Percentiles rank a stretch among this genome's conserved stretches.
phyloP scores from a whole-genome alignment of 2,329 filamentous ascomycete genomes.

The Pleomassaria siparia region DNA sequence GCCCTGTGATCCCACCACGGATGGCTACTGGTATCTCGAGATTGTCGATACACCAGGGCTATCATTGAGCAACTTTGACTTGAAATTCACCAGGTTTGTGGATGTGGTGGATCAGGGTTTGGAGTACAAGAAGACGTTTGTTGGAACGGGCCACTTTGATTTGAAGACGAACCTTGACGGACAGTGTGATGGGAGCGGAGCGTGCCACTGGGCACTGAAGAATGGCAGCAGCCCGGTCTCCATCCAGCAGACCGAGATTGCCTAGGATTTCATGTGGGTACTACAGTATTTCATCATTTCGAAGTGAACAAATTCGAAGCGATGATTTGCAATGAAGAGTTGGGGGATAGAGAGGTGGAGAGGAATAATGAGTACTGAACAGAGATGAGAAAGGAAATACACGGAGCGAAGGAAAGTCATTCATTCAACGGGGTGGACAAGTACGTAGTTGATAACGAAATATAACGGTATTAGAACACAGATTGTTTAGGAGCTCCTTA shows the following conservation, averaged over 20 bases:
- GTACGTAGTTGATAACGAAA: too few species aligned
- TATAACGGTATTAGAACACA: too few species aligned
- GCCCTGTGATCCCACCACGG: slow-evolving; percentile 21
- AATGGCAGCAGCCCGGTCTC: neutral
- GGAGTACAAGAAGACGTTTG: neutral
- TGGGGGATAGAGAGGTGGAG: too few species aligned
- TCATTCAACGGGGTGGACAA: too few species aligned
- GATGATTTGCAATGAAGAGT: neutral
- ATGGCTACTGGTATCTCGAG: slow-evolving; percentile 29
- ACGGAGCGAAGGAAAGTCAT: too few species aligned
- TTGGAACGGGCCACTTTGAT: neutral
- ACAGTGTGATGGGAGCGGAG: neutral
- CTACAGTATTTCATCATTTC: too few species aligned
- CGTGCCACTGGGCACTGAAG: neutral
- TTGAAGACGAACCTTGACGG: neutral
- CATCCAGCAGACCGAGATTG: neutral
- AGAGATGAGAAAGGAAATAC: neutral
- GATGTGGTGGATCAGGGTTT: slow-evolving; percentile 3
- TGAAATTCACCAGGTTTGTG: slow-evolving; percentile 25
- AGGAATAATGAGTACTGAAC: neutral
- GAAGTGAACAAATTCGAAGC: neutral
- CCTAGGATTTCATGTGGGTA: too few species aligned
- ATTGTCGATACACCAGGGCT: slow-evolving; percentile 15
- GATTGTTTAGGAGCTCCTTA: too few species aligned
- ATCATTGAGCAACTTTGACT: slow-evolving; percentile 17